Evolutionary conservation across 495 filamentous ascomycete genomes (phyloP), one percentile per base, ranked within the genome.

Genomic region (Penicillium roqueforti): DNA sequence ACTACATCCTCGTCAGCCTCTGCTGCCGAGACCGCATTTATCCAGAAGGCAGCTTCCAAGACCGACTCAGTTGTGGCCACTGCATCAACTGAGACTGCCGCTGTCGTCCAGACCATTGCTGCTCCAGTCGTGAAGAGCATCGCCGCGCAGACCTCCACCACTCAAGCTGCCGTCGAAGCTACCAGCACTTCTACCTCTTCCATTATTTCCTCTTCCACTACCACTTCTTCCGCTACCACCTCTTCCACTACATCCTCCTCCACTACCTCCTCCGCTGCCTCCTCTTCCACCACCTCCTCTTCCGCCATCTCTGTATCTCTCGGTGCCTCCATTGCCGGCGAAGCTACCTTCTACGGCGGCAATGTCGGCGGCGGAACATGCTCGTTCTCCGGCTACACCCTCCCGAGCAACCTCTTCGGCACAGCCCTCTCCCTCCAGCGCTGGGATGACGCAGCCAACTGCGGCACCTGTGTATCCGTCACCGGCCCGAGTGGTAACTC

Each of bases 331-430:
- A n/a, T n/a, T n/a, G n/a, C n/a, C n/a, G 76, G 76, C 50, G 50
- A 71, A 56, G 75, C 77, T 47, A 80, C 77, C 36, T 81, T 66
- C 64, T 85, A 83, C 63, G 77, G 77, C 31, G 81, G 82, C 60
- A 82, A 83, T 49, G 59, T 82, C n/a, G 63, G 66, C 22, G 80
- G 80, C 34, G 82, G 82, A 51, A 72, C 71, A 22, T 85, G 82
- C 68, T 79, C 76, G 2, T 84, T 83, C 71, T 68, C 69, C 39
- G 77, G 72, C 31, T 85, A 85, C 68, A 80, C 74, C 1, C 68
- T 85, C 14, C 81, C 82, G 13, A 67, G 75, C 23, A 65, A 63
- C 9, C 64, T 83, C 28, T 82, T 70, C 58, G 82, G 81, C 36
- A 78, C 80, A 4, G 82, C 81, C 6, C 62, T 83, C 10, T 79